Evolutionary conservation across 768 basidiomycete genomes (phyloP).

Genomic region (Calocybe cyanea): DNA sequence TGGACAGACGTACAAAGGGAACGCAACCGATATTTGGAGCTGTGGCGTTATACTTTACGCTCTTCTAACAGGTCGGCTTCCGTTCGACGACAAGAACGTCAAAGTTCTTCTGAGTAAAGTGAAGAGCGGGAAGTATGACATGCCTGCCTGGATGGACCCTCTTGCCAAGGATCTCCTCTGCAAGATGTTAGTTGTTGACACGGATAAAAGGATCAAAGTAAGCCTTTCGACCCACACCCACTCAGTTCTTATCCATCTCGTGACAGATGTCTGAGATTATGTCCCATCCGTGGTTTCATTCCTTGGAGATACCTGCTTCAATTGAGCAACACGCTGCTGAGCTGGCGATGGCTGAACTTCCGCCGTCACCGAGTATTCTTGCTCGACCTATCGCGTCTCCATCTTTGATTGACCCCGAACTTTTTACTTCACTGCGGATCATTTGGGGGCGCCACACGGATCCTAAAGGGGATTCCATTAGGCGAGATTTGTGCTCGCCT

Average conservation of each 20-base stretch:
- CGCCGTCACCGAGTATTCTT: constrained; percentile 65
- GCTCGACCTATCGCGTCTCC: constrained; percentile 68
- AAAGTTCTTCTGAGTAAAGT: constrained; percentile 78
- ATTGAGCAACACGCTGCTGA: constrained; percentile 13
- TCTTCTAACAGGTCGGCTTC: constrained; percentile 84
- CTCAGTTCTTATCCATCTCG: neutral
- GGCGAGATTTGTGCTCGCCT: constrained; percentile 64
- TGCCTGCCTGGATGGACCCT: constrained; percentile 79
- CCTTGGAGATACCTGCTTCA: constrained; percentile 23
- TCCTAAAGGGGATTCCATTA: constrained; percentile 46
- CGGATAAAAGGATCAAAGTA: constrained; percentile 75
- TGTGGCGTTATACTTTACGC: constrained; percentile 93
- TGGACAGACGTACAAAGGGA: constrained; percentile 84
- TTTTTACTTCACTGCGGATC: constrained; percentile 73
- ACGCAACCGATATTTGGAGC: constrained; percentile 94
- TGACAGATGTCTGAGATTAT: constrained; percentile 82
- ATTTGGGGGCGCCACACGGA: constrained; percentile 82
- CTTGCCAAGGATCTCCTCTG: constrained; percentile 79
- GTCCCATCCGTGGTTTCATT: constrained; percentile 74
- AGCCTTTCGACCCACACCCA: constrained; percentile 2
- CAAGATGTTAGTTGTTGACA: constrained; percentile 88
- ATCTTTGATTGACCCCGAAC: constrained; percentile 69
- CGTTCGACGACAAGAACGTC: constrained; percentile 91
- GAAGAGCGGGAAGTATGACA: constrained; percentile 78
- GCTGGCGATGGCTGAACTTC: constrained; percentile 31